A percentile compares a stretch with the other conserved stretches of the same genome.
These are phyloP conservation scores for Phytopythium aichiense DNA, from an alignment of 352 stramenopile genomes.

Conservation along the genomic window DNA sequence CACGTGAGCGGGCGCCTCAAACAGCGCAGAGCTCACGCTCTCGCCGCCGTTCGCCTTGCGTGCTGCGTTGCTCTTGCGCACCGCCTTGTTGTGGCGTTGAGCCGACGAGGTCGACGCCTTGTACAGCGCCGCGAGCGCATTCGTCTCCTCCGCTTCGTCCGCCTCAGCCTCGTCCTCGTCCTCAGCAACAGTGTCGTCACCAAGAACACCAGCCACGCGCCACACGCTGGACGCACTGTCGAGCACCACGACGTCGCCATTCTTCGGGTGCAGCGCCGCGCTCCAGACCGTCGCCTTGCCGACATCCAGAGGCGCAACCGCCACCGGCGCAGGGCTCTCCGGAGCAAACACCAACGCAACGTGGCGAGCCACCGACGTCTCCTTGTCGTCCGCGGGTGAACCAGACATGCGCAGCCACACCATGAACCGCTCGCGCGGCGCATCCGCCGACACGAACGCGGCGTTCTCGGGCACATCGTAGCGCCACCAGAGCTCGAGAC, in stretches of 20 bases:
- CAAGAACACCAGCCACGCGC: conserved; percentile 44
- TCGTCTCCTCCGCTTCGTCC: conserved; percentile 26
- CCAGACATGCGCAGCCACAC: conserved; percentile 26
- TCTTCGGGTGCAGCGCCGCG: conserved; percentile 51
- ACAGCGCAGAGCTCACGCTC: conserved; percentile 31
- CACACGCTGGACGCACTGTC: conserved; percentile 55
- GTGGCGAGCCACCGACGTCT: conserved; percentile 13
- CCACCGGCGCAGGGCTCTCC: conserved; percentile 40
- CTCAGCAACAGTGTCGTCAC: conserved; percentile 16
- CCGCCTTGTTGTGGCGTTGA: conserved; percentile 14
- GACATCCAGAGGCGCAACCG: conserved; percentile 38
- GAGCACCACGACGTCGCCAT: conserved; percentile 54
- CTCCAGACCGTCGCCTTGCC: conserved; percentile 34
- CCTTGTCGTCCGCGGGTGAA: conserved; percentile 9
- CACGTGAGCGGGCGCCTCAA: conserved; percentile 78
- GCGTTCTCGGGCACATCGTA: conserved; percentile 43
- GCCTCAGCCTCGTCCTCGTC: conserved; percentile 19
- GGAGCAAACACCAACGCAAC: conserved; percentile 49
- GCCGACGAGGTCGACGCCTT: conserved; percentile 20
- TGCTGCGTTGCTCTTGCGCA: conserved; percentile 12
- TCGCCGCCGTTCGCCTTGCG: conserved; percentile 11
- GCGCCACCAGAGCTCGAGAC: conserved; percentile 63
- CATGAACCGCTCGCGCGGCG: conserved; percentile 43
- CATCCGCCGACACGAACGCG: conserved; percentile 27
- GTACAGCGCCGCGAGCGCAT: conserved; percentile 44